phyloP scores from a whole-genome alignment of 768 basidiomycete genomes.

The Calocera viscosa region DNA sequence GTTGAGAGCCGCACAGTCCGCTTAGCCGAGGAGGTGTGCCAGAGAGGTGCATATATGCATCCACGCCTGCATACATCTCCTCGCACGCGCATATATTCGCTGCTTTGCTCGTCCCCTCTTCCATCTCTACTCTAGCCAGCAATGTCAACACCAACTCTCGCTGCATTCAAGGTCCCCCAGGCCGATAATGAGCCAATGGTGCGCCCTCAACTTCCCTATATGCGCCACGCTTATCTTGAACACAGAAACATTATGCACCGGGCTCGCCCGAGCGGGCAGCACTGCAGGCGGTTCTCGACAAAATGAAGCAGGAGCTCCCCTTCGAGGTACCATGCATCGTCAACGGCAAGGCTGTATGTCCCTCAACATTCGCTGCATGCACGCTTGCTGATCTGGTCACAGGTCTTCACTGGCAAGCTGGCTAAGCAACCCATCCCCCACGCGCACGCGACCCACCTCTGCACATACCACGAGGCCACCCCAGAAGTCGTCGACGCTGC shows the following conservation, averaged over 20 bases:
- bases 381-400: neutral
- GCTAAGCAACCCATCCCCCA: conserved; percentile 75
- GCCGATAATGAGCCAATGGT: conserved; percentile 94
- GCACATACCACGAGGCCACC: conserved; percentile 81
- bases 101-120: neutral
- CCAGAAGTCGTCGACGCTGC: conserved; percentile 59
- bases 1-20: neutral
- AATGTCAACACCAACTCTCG: conserved; percentile 36
- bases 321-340: conserved; percentile 90
- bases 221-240: neutral
- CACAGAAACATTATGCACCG: conserved; percentile 60
- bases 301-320: conserved; percentile 74
- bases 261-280: conserved; percentile 66
- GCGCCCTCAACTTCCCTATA: conserved; percentile 20
- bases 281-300: conserved; percentile 54
- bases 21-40: too few relatives aligned
- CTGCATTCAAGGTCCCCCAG: conserved; percentile 69
- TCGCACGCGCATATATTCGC: neutral
- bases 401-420: conserved; percentile 72
- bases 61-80: too few relatives aligned
- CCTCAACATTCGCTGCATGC: conserved; percentile 1
- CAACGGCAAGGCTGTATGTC: conserved; percentile 68
- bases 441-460: conserved; percentile 69
- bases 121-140: neutral
- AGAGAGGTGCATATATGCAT: too few relatives aligned